Conservation (phyloP, 768 basidiomycete species). For the Trametopsis cervina region DNA sequence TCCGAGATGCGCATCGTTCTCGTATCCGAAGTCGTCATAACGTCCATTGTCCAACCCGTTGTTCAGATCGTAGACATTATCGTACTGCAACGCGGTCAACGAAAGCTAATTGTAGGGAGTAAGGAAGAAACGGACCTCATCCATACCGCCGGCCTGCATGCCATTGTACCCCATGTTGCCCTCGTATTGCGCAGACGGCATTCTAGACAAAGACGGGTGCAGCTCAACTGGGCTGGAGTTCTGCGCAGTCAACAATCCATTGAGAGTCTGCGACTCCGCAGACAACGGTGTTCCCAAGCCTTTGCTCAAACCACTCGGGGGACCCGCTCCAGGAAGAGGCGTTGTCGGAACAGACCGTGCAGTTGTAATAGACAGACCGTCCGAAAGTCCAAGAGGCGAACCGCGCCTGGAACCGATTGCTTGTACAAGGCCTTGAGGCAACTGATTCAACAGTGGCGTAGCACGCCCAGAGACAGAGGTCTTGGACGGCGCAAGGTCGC, state of each 20-base stretch:
- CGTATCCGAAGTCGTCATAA: conserved; percentile 55
- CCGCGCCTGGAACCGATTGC: conserved; percentile 60
- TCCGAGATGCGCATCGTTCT: conserved; percentile 29
- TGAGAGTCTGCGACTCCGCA: conserved; percentile 50
- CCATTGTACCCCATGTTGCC: conserved; percentile 48
- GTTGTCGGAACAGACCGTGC: conserved; percentile 83
- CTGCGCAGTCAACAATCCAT: conserved; percentile 57
- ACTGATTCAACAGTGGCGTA: conserved; percentile 59
- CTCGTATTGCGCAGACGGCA: conserved; percentile 55
- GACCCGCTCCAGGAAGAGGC: conserved; percentile 49
- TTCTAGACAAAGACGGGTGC: conserved; percentile 66
- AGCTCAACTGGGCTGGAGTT: conserved; percentile 43
- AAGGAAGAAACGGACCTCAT: conserved; percentile 43
- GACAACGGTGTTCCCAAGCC: conserved; percentile 62
- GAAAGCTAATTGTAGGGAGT: conserved; percentile 1
- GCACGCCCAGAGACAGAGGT: conserved; percentile 50
- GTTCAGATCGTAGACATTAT: conserved; percentile 43
- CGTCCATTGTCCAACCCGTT: conserved; percentile 41
- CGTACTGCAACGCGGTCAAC: conserved; percentile 38
- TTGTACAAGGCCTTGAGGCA: conserved; percentile 41
- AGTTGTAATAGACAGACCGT: conserved; percentile 49
- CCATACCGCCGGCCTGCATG: conserved; percentile 37
- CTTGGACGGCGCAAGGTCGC: conserved; percentile 41
- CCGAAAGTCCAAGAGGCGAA: conserved; percentile 63
- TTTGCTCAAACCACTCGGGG: conserved; percentile 40